phyloP scores from a whole-genome alignment of 306 rosid genomes.

The Luffa acutangula region DNA sequence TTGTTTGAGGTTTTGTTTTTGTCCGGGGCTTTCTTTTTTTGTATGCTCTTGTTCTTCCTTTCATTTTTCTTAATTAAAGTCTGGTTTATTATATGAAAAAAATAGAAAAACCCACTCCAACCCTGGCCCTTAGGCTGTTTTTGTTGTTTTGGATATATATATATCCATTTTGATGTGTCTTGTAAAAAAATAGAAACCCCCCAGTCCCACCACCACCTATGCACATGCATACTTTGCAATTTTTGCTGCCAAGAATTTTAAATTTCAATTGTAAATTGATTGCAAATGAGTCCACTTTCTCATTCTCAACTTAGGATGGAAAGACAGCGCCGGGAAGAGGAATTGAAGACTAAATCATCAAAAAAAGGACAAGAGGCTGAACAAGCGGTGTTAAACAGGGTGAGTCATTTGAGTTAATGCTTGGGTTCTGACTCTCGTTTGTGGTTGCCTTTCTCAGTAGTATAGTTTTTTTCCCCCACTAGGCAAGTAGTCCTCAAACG shows the following conservation, averaged over 20 bases:
- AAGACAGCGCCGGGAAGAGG: constrained; percentile 96
- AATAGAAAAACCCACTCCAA: too few relatives aligned
- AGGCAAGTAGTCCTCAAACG: constrained; percentile 89
- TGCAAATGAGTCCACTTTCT: neutral
- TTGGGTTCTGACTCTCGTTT: neutral
- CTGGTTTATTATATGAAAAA: too few relatives aligned
- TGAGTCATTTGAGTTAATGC: constrained; percentile 9
- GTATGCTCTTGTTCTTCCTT: too few relatives aligned
- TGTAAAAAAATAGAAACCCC: neutral
- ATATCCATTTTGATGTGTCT: too few relatives aligned
- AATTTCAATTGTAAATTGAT: constrained; percentile 1
- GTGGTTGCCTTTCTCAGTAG: neutral
- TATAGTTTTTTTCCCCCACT: neutral
- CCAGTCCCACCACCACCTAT: neutral
- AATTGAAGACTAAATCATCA: constrained; percentile 57
- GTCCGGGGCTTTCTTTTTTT: too few relatives aligned
- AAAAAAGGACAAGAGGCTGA: constrained; percentile 83
- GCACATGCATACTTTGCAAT: neutral
- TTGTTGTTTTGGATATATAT: too few relatives aligned
- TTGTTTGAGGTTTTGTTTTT: too few relatives aligned
- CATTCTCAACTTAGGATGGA: constrained; percentile 62
- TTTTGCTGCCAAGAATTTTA: neutral
- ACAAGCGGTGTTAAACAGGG: constrained; percentile 65
- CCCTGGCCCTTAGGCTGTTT: too few relatives aligned
- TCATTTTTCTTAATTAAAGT: too few relatives aligned